A percentile compares a stretch with the other conserved stretches of the same genome.
Evolutionary conservation across 2,329 filamentous ascomycete genomes (phyloP).

Genomic region (Penicillium thymicola): DNA sequence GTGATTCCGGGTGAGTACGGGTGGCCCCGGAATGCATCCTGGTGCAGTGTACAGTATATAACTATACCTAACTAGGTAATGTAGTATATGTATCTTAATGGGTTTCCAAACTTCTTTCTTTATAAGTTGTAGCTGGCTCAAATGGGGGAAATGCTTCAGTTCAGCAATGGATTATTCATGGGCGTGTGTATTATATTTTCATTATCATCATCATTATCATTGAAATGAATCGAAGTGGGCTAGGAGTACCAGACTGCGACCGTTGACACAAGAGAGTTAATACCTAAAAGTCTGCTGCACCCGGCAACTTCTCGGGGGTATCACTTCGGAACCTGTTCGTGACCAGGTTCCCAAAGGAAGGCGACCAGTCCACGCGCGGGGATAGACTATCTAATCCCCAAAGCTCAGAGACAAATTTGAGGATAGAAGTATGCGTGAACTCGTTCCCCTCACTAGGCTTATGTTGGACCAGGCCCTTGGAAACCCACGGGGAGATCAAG

Average conservation of each 20-base stretch:
- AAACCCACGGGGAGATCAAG: slow-evolving; percentile 42
- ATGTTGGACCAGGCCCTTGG: slow-evolving; percentile 42
- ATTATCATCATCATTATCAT: neutral
- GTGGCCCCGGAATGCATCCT: neutral
- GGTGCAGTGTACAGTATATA: no score
- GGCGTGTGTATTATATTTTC: neutral
- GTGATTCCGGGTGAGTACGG: neutral
- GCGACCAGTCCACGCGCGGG: slow-evolving; percentile 38
- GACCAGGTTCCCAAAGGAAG: slow-evolving; percentile 37
- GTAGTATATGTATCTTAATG: no score
- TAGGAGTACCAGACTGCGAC: neutral
- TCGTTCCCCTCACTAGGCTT: slow-evolving; percentile 37
- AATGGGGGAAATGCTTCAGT: no score
- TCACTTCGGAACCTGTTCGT: slow-evolving; percentile 24
- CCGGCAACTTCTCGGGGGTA: slow-evolving; percentile 26
- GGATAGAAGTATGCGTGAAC: slow-evolving; percentile 47
- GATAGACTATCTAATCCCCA: slow-evolving; percentile 43
- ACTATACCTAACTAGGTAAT: no score
- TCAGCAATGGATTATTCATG: no score
- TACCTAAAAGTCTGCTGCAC: slow-evolving; percentile 23
- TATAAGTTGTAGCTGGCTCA: neutral
- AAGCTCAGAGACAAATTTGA: slow-evolving; percentile 44
- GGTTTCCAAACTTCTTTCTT: neutral
- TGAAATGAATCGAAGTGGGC: neutral
- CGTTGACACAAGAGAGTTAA: neutral